phyloP scores from a whole-genome alignment of 2,329 filamentous ascomycete species.

The Fusarium sp. region DNA sequence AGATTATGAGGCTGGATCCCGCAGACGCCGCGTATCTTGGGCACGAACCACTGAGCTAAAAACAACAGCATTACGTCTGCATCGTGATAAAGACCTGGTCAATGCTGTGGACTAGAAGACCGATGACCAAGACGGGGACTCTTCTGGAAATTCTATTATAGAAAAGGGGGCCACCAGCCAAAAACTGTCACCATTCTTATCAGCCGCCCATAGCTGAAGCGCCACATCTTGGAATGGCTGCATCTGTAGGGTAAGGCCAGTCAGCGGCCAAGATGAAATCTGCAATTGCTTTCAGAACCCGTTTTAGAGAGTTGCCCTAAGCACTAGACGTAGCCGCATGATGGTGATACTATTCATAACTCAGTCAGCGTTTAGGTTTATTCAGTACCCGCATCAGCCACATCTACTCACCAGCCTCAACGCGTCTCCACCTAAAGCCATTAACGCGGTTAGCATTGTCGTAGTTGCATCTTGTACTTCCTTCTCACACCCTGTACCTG shows the following conservation, averaged over 20 bases:
- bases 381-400: slow-evolving; percentile 24
- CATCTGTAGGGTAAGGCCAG: slow-evolving; percentile 2
- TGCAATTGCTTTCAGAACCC: neutral
- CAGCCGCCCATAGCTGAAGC: slow-evolving; percentile 5
- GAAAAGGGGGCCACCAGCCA: slow-evolving; percentile 8
- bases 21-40: slow-evolving; percentile 31
- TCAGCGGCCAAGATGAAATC: neutral
- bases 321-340: neutral
- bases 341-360: neutral
- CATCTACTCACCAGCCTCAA: slow-evolving; percentile 3
- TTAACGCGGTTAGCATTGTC: slow-evolving; percentile 30
- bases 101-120: slow-evolving; percentile 28
- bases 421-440: slow-evolving; percentile 24
- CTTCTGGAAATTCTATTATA: slow-evolving; percentile 33
- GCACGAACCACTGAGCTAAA: slow-evolving; percentile 28
- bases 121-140: slow-evolving; percentile 2
- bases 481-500: slow-evolving; percentile 20
- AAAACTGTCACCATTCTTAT: slow-evolving; percentile 3
- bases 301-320: neutral
- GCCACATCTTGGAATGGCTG: slow-evolving; percentile 31
- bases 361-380: neutral
- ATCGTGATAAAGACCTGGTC: slow-evolving; percentile 29
- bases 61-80: slow-evolving; percentile 38
- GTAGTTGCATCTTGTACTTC: slow-evolving; percentile 8
- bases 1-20: slow-evolving; percentile 33